Evolutionary conservation across 805 yeast species (phyloP), one percentile per base, ranked within the genome.

Genomic region (Candida nanaspora): DNA sequence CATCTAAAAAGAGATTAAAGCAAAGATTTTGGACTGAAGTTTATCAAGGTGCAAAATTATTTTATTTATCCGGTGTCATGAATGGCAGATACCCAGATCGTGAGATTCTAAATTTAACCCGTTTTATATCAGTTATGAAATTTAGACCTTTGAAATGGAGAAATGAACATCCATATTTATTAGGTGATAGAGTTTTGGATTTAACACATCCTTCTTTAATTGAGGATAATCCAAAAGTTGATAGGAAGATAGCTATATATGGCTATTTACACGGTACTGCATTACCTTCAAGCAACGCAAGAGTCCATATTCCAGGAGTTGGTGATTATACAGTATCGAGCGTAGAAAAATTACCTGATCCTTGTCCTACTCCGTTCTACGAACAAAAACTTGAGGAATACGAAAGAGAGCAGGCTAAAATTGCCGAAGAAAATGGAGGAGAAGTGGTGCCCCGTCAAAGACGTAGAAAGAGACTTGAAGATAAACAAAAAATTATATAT

Each of bases 61-160:
- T 93, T 58, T 89, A 91, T 57, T 69, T 93, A 16, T 85, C 95
- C 2, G 98, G 99, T 55, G 97, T 93, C 37, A 74, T 93, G 39
- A 94, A 93, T 56, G 98, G 98, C 33, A 78, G 99, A 57, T 93
- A 93, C 58, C 98, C 98, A 2, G 99, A 93, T 61, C 74, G 98
- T 52, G 99, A 93, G 60, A 85, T 93, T 46, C 69, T 93, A 46
- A 93, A 93, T 56, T 71, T 93, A 53, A 82, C 95, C 3, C 72
- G 99, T 50, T 93, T 94, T 59, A 85, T 93, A 41, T 82, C 94
- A 6, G 97, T 91, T 35, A 91, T 94, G 98, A 93, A 94, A 61
- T 94, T 94, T 64, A 77, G 98, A 56, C 99, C 99, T n/a, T 70
- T 94, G 52, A 93, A 93, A 61, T 93, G 99, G 99, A 79, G 98